Conservation (phyloP, 73 alveolate species). For the Tetrahymena malaccensis region DNA sequence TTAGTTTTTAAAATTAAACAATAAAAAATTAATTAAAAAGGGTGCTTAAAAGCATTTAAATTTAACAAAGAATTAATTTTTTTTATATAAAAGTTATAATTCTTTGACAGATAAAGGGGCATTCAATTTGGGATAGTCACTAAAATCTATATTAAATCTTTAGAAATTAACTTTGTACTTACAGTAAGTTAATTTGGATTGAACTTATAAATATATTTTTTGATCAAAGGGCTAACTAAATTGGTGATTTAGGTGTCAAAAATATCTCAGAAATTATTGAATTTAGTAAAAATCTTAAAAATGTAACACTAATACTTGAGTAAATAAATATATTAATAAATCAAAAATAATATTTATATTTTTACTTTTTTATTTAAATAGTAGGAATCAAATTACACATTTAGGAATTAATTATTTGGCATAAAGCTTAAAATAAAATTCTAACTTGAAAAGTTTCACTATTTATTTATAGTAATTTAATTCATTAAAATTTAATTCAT, state of each 20-base stretch:
- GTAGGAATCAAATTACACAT: neutral
- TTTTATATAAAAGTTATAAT: neutral
- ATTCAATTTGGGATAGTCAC: neutral
- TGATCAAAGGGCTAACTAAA: neutral
- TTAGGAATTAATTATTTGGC: neutral
- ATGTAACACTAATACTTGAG: neutral
- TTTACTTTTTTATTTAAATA: no score
- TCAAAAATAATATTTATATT: no score
- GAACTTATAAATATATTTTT: no score
- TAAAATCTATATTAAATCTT: neutral
- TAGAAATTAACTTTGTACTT: neutral
- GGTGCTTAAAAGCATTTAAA: no score
- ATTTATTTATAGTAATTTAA: neutral
- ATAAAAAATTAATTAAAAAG: no score
- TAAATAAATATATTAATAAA: no score
- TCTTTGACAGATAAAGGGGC: neutral
- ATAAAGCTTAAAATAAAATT: no score
- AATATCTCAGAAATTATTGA: neutral
- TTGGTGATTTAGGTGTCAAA: neutral
- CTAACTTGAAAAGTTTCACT: neutral
- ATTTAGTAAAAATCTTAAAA: neutral
- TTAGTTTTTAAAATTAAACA: no score
- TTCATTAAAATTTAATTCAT: no score
- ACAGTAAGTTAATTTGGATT: neutral
- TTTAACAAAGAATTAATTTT: no score